A percentile compares a stretch with the other conserved stretches of the same genome.
phyloP scores from a whole-genome alignment of 352 stramenopile genomes.

The Thalassiosira livingstoniorum region DNA sequence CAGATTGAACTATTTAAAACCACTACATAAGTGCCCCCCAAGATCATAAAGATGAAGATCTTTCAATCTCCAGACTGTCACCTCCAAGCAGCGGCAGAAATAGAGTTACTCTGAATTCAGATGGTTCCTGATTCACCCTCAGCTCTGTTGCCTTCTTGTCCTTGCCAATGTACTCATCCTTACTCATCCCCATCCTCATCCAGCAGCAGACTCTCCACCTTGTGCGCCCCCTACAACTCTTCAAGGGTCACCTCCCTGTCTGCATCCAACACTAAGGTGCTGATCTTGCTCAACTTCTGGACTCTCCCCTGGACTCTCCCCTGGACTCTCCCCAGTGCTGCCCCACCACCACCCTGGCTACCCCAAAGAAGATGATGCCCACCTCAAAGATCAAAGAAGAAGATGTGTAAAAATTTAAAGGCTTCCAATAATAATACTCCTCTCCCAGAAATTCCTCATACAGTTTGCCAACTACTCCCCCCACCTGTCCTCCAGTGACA shows the following conservation, averaged over 20 bases:
- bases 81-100: too few species aligned
- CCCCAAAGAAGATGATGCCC: conserved; percentile 56
- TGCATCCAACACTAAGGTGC: conserved; percentile 42
- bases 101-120: too few species aligned
- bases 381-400: conserved; percentile 64
- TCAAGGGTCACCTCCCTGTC: conserved; percentile 56
- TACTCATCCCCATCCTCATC: conserved; percentile 55
- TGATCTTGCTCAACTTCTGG: conserved; percentile 39
- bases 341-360: conserved; percentile 36
- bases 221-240: conserved; percentile 41
- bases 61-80: too few species aligned
- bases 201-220: conserved; percentile 42
- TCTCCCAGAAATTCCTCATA: conserved; percentile 55
- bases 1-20: too few species aligned
- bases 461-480: conserved; percentile 23
- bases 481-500: conserved; percentile 41
- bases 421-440: conserved; percentile 53
- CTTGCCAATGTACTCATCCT: too few species aligned
- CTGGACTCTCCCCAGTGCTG: conserved; percentile 39
- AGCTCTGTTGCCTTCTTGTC: too few species aligned
- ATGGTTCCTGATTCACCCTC: too few species aligned
- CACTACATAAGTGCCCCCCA: too few species aligned
- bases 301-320: conserved; percentile 43
- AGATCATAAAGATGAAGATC: too few species aligned
- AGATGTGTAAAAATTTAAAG: conserved; percentile 64